These are phyloP conservation scores for Penicillium sp. DNA, from an alignment of 2,329 filamentous ascomycete species.

Conservation along the genomic window DNA sequence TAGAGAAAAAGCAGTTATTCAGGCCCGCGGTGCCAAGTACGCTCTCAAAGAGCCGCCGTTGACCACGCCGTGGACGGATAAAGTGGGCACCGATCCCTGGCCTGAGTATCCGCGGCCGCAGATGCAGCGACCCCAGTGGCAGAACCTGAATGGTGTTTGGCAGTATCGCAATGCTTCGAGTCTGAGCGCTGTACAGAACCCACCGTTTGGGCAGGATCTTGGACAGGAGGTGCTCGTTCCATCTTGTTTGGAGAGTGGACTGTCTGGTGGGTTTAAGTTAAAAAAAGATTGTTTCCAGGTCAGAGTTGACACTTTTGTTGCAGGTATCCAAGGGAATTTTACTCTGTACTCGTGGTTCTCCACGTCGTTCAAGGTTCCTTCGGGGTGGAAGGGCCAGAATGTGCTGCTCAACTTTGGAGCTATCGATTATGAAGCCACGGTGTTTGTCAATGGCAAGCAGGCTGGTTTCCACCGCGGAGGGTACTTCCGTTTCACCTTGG, in stretches of 20 bases:
- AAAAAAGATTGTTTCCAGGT: not conserved
- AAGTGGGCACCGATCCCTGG: constrained; percentile 50
- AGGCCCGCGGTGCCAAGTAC: constrained; percentile 32
- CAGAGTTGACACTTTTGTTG: not conserved
- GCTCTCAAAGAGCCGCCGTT: constrained; percentile 41
- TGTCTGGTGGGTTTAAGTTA: constrained; percentile 42
- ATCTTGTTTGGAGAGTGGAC: constrained; percentile 54
- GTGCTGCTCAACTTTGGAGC: constrained; percentile 52
- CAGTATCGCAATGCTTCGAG: constrained; percentile 43
- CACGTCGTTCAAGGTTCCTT: constrained; percentile 50
- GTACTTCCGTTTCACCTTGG: constrained; percentile 61
- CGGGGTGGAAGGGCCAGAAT: constrained; percentile 42
- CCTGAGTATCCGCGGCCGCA: constrained; percentile 51
- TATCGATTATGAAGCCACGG: constrained; percentile 52
- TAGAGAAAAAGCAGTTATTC: not conserved
- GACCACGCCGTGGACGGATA: constrained; percentile 47
- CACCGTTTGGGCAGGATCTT: constrained; percentile 47
- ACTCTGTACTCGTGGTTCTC: constrained; percentile 49
- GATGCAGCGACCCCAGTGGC: constrained; percentile 48
- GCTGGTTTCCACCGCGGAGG: constrained; percentile 59
- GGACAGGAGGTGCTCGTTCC: constrained; percentile 50
- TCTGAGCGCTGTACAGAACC: constrained; percentile 40
- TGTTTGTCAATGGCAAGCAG: constrained; percentile 58
- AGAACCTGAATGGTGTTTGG: constrained; percentile 52
- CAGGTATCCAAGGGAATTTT: constrained; percentile 39